Conservation (phyloP, 2,329 filamentous ascomycete species). For the Talaromyces atroroseus region DNA sequence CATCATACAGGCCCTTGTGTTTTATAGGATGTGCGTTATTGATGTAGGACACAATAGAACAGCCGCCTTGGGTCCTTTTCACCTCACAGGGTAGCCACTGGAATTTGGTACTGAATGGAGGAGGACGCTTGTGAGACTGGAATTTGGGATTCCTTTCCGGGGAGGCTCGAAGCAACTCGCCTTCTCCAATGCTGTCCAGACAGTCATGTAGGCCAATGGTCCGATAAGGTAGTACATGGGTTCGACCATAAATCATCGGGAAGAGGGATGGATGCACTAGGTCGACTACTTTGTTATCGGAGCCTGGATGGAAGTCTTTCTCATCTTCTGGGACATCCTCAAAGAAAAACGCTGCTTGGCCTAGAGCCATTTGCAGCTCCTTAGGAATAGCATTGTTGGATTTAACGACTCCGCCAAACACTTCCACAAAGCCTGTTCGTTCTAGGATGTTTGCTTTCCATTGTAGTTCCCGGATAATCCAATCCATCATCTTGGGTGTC, state of each 20-base stretch:
- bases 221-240: constrained; percentile 22
- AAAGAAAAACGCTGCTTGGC: constrained; percentile 41
- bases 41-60: constrained; percentile 38
- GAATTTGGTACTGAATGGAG: constrained; percentile 18
- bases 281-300: constrained; percentile 5
- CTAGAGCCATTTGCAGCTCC: constrained; percentile 39
- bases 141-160: constrained; percentile 14
- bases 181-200: constrained; percentile 19
- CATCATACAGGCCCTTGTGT: constrained; percentile 30
- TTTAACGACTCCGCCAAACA: constrained; percentile 50
- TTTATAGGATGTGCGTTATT: constrained; percentile 42
- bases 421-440: constrained; percentile 36
- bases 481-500: constrained; percentile 32
- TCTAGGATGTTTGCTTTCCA: constrained; percentile 46
- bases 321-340: constrained; percentile 37
- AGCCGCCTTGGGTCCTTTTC: constrained; percentile 22
- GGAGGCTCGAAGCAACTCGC: constrained; percentile 21
- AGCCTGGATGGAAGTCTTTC: constrained; percentile 10
- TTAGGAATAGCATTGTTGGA: constrained; percentile 45
- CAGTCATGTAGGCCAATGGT: constrained; percentile 19
- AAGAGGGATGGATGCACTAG: constrained; percentile 61
- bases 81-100: constrained; percentile 44
- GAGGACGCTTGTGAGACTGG: constrained; percentile 6
- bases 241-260: constrained; percentile 42
- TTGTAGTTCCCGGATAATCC: constrained; percentile 45